Base-by-base conservation (phyloP, 2,329 filamentous ascomycete species). In the Venturia effusa region DNA sequence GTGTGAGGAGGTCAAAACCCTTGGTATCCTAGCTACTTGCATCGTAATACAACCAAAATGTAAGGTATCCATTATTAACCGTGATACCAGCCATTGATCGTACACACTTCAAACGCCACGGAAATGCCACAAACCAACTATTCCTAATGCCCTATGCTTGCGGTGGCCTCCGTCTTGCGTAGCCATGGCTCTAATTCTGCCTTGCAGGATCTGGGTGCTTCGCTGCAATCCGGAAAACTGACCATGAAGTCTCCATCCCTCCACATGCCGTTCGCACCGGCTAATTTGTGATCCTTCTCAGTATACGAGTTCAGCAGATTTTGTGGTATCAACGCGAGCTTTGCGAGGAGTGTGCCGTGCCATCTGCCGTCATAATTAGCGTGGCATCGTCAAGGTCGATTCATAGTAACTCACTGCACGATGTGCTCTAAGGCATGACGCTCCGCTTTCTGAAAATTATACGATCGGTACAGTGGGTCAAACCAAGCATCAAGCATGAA, bases 401-500 rank as follows among this genome's bases (percentile, higher is more conserved):
- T 19, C 24, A 59, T 7, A 41, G 27, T n/a, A 37, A 75, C 76
- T 55, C 68, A 78, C 74, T 81, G 79, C 66, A 81, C 78, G 60
- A 81, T 78, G 67, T 81, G 79, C 69, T 81, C 94, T 79, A 99
- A 76, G 61, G 93, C 92, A 78, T 99, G 93, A 30, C 82, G 84
- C 75, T 99, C 94, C 0, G 91, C 92, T 74, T 95, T 97, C 72
- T 95, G 90, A 72, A 99, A 99, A 73, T 96, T 96, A 78, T 99
- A 99, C 68, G 83, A 89, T 67, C 93, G 83, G 76, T 96, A 99
- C 54, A 97, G 79, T 59, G 94, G 94, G 73, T 97, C 92, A 72
- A 94, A 96, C 94, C 94, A 99, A 0, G 90, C 88, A 73, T 99
- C 94, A 22, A 97, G 76, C 72, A 99, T 90, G 79, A 89, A 99